These are phyloP conservation scores for Elsinoe fawcettii DNA, from an alignment of 2,329 filamentous ascomycete species.

Conservation along the genomic window DNA sequence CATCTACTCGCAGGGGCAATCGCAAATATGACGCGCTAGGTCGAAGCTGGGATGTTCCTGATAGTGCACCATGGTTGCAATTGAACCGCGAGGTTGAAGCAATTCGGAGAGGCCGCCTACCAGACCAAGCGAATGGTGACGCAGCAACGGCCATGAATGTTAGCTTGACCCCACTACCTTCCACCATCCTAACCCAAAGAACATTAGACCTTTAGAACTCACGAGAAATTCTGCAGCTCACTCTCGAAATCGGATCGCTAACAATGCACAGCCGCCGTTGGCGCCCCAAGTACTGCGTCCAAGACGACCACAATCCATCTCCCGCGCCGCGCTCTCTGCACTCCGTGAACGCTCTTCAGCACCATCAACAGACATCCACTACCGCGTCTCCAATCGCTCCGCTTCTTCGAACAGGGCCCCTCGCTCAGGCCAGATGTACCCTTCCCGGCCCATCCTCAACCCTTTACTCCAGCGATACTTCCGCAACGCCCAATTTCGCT, in stretches of 20 bases:
- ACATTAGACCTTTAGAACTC: no score
- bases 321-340: background rate
- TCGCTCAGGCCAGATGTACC: constrained; percentile 5
- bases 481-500: constrained; percentile 9
- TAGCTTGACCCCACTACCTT: background rate
- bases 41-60: constrained; percentile 9
- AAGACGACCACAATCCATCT: constrained; percentile 4
- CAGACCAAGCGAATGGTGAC: background rate
- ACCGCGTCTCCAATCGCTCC: background rate
- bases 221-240: no score
- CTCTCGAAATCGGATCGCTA: background rate
- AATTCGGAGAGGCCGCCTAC: background rate
- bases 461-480: constrained; percentile 6
- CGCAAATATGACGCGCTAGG: background rate
- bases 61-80: constrained; percentile 5
- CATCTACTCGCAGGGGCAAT: background rate
- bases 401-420: background rate
- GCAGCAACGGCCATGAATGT: background rate
- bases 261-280: background rate
- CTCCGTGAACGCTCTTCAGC: background rate
- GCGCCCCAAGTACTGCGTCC: constrained; percentile 4
- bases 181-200: background rate
- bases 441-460: constrained; percentile 5
- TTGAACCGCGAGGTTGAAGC: background rate
- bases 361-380: background rate